phyloP scores from a whole-genome alignment of 768 basidiomycete species.

The Lactarius tabidus region DNA sequence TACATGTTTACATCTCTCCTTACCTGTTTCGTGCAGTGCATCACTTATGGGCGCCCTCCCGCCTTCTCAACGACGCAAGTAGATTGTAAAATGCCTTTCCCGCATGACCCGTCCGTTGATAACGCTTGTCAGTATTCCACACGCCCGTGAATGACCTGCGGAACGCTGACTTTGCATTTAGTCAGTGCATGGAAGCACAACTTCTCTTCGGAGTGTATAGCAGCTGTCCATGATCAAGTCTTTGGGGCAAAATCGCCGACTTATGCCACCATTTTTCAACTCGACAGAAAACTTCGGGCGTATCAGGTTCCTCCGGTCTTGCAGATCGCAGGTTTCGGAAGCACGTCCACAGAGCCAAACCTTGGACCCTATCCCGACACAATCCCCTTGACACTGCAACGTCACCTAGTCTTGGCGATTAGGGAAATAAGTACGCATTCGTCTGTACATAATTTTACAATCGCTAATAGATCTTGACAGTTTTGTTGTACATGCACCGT shows the following conservation, averaged over 20 bases:
- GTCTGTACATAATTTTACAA: neutral
- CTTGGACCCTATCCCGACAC: slow-evolving; percentile 42
- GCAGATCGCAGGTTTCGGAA: slow-evolving; percentile 57
- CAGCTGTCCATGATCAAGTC: slow-evolving; percentile 61
- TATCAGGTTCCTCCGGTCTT: slow-evolving; percentile 63
- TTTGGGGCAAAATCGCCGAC: slow-evolving; percentile 59
- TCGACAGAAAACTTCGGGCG: slow-evolving; percentile 60
- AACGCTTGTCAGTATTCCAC: slow-evolving; percentile 54
- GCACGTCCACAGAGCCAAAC: slow-evolving; percentile 32
- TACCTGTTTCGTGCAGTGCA: slow-evolving; percentile 41
- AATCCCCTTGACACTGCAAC: slow-evolving; percentile 60
- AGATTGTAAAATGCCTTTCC: slow-evolving; percentile 36
- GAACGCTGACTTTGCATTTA: slow-evolving; percentile 28
- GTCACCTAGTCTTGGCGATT: slow-evolving; percentile 61
- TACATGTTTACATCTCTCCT: neutral
- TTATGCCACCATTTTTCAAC: slow-evolving; percentile 58
- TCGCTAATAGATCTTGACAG: slow-evolving; percentile 6
- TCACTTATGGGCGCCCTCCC: slow-evolving; percentile 68
- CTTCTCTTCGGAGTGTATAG: slow-evolving; percentile 58
- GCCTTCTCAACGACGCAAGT: slow-evolving; percentile 44
- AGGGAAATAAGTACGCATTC: slow-evolving; percentile 57
- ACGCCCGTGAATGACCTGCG: slow-evolving; percentile 27
- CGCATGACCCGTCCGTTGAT: slow-evolving; percentile 43
- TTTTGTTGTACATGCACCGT: slow-evolving; percentile 62
- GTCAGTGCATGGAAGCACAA: slow-evolving; percentile 69